Base-by-base conservation (phyloP, 192 early-diverging fungal genomes). In the Coemansia sp. region DNA sequence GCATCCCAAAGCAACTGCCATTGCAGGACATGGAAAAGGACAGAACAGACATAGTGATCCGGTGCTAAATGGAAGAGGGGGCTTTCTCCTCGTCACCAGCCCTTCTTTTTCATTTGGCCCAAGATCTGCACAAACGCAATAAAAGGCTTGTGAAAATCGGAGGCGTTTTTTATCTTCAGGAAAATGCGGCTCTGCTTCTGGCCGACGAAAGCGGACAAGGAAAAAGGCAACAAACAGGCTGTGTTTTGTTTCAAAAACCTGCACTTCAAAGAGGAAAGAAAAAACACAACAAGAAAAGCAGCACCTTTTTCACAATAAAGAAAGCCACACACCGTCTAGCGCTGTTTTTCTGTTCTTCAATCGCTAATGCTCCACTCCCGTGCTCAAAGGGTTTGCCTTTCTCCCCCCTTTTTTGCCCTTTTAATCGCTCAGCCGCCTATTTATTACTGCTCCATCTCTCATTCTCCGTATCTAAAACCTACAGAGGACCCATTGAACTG, bases 301-400 rank as follows among this genome's bases (percentile, higher is more conserved):
- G 7, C 7, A 41, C 37, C 43, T 48, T 21, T 48, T 43, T 40
- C 11, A 9, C 21, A 9, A 3, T 8, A 19, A 54, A 26, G 21
- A 54, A 54, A 16, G 48, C 48, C 48, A n/a, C 47, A 32, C 32
- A 19, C 58, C 54, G 13, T n/a, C 22, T 51, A 32, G 32, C 32
- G 2, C 32, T 32, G 32, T 32, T 61, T 55, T 55, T 47, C 58
- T 59, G 46, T 46, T 60, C 54, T 22, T 42, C 63, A 65, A 65
- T 63, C 32, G 41, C 16, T 11, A 15, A 9, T n/a, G 26, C 52
- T 55, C 39, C 15, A 18, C 26, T 52, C 19, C 41, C 19, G 40
- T 45, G 40, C 45, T 46, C 43, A 54, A 54, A 26, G 22, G 26
- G 22, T 22, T 54, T 54, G 7, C 51, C 26, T 8, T 54, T 54